Conservation (phyloP, 1,284 basidiomycete genomes). For the Tilletia caries region DNA sequence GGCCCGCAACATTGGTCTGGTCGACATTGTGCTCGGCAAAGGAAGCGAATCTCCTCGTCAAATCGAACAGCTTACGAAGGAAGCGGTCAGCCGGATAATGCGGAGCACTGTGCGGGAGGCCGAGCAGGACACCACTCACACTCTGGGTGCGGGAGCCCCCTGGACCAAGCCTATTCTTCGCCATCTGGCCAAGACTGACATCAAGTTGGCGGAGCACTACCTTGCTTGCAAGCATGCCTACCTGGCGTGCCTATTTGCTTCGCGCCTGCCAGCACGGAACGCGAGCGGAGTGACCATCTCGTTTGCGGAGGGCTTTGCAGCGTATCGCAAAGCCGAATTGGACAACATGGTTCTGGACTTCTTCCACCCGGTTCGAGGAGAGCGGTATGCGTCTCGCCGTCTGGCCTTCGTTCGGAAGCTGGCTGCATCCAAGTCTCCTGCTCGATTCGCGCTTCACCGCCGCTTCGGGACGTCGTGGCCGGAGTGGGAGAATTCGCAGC, state of each 20-base stretch:
- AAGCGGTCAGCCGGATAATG: slow-evolving; percentile 31
- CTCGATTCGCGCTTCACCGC: slow-evolving; percentile 54
- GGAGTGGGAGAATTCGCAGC: not conserved
- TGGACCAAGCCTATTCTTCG: slow-evolving; percentile 32
- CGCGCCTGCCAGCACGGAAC: slow-evolving; percentile 22
- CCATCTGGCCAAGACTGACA: slow-evolving; percentile 35
- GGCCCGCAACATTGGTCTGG: slow-evolving; percentile 27
- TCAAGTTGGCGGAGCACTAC: slow-evolving; percentile 14
- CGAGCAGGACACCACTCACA: not conserved
- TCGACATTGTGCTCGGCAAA: slow-evolving; percentile 30
- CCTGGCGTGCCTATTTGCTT: slow-evolving; percentile 39
- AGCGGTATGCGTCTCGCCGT: slow-evolving; percentile 56
- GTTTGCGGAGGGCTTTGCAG: slow-evolving; percentile 27
- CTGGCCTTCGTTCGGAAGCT: slow-evolving; percentile 57
- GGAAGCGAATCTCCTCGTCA: slow-evolving; percentile 15
- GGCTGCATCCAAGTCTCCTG: slow-evolving; percentile 53
- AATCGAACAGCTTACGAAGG: slow-evolving; percentile 23
- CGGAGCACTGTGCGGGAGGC: slow-evolving; percentile 18
- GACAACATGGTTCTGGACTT: slow-evolving; percentile 58
- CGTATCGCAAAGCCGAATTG: slow-evolving; percentile 56
- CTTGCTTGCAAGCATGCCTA: slow-evolving; percentile 42
- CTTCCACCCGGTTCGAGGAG: slow-evolving; percentile 53
- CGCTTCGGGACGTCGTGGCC: slow-evolving; percentile 18
- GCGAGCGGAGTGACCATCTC: not conserved
- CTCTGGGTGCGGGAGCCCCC: slow-evolving; percentile 24